Evolutionary conservation across 768 basidiomycete genomes (phyloP).

Genomic region (Lactifluus pinguis): DNA sequence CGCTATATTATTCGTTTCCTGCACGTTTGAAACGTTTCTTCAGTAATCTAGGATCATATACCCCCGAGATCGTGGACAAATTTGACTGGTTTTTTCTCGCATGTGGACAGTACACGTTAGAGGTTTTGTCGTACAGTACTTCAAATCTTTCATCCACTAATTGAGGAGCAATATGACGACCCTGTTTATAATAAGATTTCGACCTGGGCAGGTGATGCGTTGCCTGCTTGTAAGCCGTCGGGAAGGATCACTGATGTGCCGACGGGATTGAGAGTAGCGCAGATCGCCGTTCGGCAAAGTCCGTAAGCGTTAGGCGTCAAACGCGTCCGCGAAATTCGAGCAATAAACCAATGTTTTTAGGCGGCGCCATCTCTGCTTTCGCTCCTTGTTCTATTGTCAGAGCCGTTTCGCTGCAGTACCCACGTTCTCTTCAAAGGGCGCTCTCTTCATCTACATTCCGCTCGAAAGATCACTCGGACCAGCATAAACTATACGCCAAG

Average conservation of each 20-base stretch:
- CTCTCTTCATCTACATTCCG: neutral
- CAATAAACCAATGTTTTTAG: neutral
- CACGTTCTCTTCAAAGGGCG: neutral
- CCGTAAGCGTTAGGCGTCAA: too few species aligned
- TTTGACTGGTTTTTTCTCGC: neutral
- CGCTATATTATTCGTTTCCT: neutral
- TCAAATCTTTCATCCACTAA: too few species aligned
- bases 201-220: too few species aligned
- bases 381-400: neutral
- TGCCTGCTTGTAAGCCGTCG: too few species aligned
- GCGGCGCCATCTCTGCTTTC: neutral
- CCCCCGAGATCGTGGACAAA: neutral
- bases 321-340: too few species aligned
- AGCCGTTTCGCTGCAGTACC: neutral
- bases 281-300: too few species aligned
- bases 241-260: too few species aligned
- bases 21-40: neutral
- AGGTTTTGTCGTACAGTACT: too few species aligned
- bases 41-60: neutral
- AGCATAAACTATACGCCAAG: conserved; percentile 36
- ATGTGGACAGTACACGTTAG: neutral
- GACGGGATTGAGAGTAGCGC: too few species aligned
- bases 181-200: too few species aligned
- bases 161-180: too few species aligned
- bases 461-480: neutral